phyloP scores from a whole-genome alignment of 106 monocot genomes.

The Amphibolis antarctica region DNA sequence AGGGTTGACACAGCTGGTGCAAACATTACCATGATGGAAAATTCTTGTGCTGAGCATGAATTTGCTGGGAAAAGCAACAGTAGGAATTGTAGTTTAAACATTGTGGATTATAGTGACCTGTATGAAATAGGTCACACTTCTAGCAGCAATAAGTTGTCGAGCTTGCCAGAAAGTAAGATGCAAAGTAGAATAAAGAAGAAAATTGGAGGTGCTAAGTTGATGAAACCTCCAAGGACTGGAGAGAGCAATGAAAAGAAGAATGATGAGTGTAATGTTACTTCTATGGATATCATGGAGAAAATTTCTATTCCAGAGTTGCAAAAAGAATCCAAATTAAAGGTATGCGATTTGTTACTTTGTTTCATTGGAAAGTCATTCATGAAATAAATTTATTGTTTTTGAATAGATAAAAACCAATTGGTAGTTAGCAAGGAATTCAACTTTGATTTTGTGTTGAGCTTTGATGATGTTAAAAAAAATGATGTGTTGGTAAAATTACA shows the following conservation, averaged over 20 bases:
- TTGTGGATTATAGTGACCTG: slow-evolving; percentile 10
- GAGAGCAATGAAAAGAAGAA: neutral
- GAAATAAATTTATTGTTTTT: neutral
- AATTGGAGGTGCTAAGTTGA: neutral
- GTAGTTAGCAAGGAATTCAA: too few species aligned
- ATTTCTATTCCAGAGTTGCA: neutral
- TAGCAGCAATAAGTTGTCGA: neutral
- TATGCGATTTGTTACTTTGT: neutral
- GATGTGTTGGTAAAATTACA: too few species aligned
- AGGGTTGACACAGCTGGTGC: too few species aligned
- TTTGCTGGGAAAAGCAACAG: neutral
- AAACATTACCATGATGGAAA: neutral
- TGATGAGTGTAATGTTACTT: neutral
- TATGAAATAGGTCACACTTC: neutral
- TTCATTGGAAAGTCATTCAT: neutral
- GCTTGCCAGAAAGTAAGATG: neutral
- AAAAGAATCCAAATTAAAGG: neutral
- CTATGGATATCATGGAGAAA: neutral
- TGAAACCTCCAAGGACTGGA: neutral
- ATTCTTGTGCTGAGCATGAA: neutral
- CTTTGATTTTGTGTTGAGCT: too few species aligned
- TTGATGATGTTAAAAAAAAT: too few species aligned
- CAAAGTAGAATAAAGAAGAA: neutral
- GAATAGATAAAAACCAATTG: neutral
- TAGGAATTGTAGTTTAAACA: neutral